Evolutionary conservation across 2,329 filamentous ascomycete species (phyloP), one percentile per base, ranked within the genome.

Genomic region (Orbilia brochopaga): DNA sequence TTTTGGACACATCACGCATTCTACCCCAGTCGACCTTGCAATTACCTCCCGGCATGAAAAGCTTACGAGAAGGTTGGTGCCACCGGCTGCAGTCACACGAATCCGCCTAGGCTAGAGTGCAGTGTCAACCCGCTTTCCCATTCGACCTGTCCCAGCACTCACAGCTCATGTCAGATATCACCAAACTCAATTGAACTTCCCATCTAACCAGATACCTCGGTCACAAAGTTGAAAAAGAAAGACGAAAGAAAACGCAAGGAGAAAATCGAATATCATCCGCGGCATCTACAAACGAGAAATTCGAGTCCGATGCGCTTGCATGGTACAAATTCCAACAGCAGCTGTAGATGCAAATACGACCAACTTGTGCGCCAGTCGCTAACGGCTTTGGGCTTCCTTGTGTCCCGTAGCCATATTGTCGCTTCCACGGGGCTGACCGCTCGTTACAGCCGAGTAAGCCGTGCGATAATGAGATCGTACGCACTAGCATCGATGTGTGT

Each of bases 171-270:
- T n/a, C n/a, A n/a, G n/a, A n/a, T n/a, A n/a, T n/a, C n/a, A n/a
- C n/a, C n/a, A n/a, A n/a, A n/a, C n/a, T n/a, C n/a, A n/a, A n/a
- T n/a, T n/a, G n/a, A 42, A 17, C 11, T 42, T 13, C 37, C 37
- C 37, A 42, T 23, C 46, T 15, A 60, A 30, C 19, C 13, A 46
- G 32, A 23, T 52, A 54, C 50, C 23, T 60, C 32, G 46, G 54
- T 44, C 55, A 59, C 55, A 65, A 65, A 65, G 54, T 66, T 59
- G n/a, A 54, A 17, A 35, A 3, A 59, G 35, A 32, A 35, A 54
- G 27, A 17, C 35, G 13, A 42, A 27, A 42, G 24, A 17, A 19
- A 8, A 10, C 44, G 15, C 30, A 62, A 46, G 30, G n/a, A 4
- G 7, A 53, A 23, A 27, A 23, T 37, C 13, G n/a, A 42, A 42